Base-by-base conservation (phyloP, 768 basidiomycete genomes). In the Daedaleopsis sinensis region DNA sequence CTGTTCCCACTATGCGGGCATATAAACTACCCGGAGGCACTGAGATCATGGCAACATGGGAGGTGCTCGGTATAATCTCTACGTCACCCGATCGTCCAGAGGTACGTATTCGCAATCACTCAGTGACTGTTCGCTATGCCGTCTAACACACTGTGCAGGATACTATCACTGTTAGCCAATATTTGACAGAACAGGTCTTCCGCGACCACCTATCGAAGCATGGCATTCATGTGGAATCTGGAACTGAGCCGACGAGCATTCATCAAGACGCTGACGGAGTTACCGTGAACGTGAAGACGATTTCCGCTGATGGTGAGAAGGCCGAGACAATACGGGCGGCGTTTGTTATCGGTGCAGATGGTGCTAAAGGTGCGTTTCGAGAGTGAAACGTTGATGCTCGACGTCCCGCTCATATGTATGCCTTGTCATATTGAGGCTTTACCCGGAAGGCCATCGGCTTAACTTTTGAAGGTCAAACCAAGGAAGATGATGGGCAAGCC, bases 381-480 rank as follows among this genome's bases (percentile, higher is more conserved):
- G 48, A 12, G 13, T 5, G 36, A 44, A 18, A 18, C 3, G 7
- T 37, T 19, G 4, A 1, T 12, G n/a, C 37, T 47, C 43, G 19
- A 15, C n/a, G 19, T 13, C 35, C n/a, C n/a, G 7, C 27, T 32
- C 27, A 32, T 32, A 7, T 7, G 7, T 7, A 3, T 7, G 27
- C n/a, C n/a, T n/a, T n/a, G n/a, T 32, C 27, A 32, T 32, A 3
- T 7, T 32, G 4, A 32, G 27, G 27, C 7, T 32, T 32, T 7
- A 32, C 27, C 7, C 27, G 27, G 27, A 32, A 32, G 27, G 27
- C 27, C 27, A 72, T 80, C 3, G 80, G 78, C 0, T 62, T 83
- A 6, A 65, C 70, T 0, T 83, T 83, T 60, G 59, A 77, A 0
- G 82, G 82, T 0, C 74, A 82, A 60, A 78, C 76, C 0, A 66